Evolutionary conservation across 192 early-diverging fungal species (phyloP).

Genomic region (Phlyctochytrium arcticum): DNA sequence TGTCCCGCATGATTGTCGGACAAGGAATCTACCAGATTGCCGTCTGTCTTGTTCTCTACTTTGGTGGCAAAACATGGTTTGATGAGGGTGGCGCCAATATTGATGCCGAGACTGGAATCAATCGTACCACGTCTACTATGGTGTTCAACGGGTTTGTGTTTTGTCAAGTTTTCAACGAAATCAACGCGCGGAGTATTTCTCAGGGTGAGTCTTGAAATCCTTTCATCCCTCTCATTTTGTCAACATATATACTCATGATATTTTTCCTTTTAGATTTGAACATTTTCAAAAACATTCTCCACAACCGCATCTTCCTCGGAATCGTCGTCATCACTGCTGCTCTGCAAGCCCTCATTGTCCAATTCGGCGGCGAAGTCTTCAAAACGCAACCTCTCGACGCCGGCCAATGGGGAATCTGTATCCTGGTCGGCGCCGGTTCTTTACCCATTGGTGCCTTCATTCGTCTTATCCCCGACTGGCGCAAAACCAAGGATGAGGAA

Average conservation of each 20-base stretch:
- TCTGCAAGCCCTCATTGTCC: constrained; percentile 82
- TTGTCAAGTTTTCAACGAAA: constrained; percentile 91
- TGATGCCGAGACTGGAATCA: constrained; percentile 23
- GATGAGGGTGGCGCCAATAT: not conserved
- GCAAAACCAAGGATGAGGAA: constrained; percentile 1
- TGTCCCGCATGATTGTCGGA: constrained; percentile 90
- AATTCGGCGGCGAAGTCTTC: constrained; percentile 87
- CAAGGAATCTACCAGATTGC: constrained; percentile 88
- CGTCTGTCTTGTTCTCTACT: constrained; percentile 56
- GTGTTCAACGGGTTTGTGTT: constrained; percentile 95
- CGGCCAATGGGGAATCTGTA: constrained; percentile 77
- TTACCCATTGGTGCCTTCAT: constrained; percentile 83
- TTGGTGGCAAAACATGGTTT: constrained; percentile 1
- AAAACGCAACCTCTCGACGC: constrained; percentile 57
- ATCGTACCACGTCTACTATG: constrained; percentile 48
- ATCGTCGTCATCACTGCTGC: constrained; percentile 74
- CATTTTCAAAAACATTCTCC: constrained; percentile 74
- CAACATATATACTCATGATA: constrained; percentile 67
- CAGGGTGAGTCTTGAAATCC: constrained; percentile 38
- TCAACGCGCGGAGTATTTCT: constrained; percentile 85
- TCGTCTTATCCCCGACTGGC: constrained; percentile 77
- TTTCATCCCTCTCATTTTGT: constrained; percentile 20
- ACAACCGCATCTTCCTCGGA: constrained; percentile 75
- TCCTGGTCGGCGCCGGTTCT: constrained; percentile 73
- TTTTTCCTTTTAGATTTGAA: constrained; percentile 60